Evolutionary conservation across 495 filamentous ascomycete species (phyloP).

Genomic region (Pyrenopolyporus hunteri): DNA sequence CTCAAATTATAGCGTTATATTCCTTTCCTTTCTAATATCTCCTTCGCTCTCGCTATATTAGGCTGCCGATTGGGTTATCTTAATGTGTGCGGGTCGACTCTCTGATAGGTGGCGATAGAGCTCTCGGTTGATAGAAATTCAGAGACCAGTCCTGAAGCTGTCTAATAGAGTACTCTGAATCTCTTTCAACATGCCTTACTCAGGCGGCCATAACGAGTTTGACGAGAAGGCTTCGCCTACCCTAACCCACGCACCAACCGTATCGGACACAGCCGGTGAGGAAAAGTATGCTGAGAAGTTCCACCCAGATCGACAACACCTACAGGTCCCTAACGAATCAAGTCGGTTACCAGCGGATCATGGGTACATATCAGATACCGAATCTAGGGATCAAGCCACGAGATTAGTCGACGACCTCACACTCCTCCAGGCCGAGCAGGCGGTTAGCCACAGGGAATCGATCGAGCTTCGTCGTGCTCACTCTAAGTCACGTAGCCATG

Average conservation of each 20-base stretch:
- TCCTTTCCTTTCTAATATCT: neutral
- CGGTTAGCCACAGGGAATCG: conserved; percentile 63
- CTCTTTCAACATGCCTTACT: conserved; percentile 25
- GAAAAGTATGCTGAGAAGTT: conserved; percentile 32
- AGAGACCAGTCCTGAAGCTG: neutral
- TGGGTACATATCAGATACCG: conserved; percentile 22
- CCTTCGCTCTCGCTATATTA: neutral
- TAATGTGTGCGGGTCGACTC: neutral
- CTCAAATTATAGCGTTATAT: neutral
- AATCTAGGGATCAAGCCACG: conserved; percentile 65
- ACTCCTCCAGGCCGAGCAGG: conserved; percentile 79
- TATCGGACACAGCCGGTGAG: conserved; percentile 37
- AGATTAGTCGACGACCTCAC: conserved; percentile 85
- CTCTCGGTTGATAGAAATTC: neutral
- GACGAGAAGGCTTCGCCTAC: conserved; percentile 39
- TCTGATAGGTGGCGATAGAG: neutral
- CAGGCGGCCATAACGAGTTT: conserved; percentile 15
- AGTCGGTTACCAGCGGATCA: conserved; percentile 14
- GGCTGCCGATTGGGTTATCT: neutral
- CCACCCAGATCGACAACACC: conserved; percentile 29
- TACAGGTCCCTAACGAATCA: conserved; percentile 27
- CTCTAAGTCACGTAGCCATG: conserved; percentile 43
- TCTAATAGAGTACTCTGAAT: neutral
- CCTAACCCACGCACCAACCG: conserved; percentile 31
- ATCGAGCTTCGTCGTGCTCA: conserved; percentile 46